phyloP scores from a whole-genome alignment of 2,329 filamentous ascomycete genomes.

The Alternaria gansuensis region DNA sequence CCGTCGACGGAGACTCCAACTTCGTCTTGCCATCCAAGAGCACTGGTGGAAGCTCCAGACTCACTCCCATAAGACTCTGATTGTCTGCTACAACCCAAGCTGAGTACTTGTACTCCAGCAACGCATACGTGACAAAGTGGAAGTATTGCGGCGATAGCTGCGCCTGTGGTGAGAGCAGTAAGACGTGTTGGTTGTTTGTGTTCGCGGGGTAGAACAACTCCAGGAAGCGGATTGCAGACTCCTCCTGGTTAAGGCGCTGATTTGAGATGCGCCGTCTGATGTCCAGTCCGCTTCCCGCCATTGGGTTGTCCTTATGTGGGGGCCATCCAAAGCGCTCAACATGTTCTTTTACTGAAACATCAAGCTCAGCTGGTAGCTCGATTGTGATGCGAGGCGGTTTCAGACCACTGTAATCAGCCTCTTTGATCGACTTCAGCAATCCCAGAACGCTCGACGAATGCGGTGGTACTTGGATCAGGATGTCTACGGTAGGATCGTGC shows the following conservation, averaged over 20 bases:
- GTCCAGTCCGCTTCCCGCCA: conserved; percentile 61
- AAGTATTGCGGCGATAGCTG: conserved; percentile 84
- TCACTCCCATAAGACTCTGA: conserved; percentile 75
- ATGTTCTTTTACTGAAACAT: conserved; percentile 70
- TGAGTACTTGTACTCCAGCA: conserved; percentile 82
- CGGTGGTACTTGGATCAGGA: conserved; percentile 79
- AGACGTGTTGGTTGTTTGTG: conserved; percentile 72
- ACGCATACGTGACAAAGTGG: conserved; percentile 81
- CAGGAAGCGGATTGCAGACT: conserved; percentile 77
- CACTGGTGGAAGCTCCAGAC: conserved; percentile 75
- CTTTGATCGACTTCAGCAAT: conserved; percentile 76
- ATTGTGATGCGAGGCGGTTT: conserved; percentile 79
- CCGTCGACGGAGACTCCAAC: conserved; percentile 60
- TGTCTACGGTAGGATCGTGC: conserved; percentile 80
- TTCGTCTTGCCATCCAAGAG: conserved; percentile 68
- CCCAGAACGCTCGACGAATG: conserved; percentile 78
- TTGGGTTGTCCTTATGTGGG: conserved; percentile 57
- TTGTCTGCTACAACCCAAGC: conserved; percentile 57
- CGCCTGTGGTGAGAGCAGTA: conserved; percentile 83
- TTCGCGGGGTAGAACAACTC: conserved; percentile 87
- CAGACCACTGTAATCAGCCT: conserved; percentile 78
- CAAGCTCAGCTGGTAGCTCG: conserved; percentile 77
- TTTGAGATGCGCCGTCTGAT: conserved; percentile 77
- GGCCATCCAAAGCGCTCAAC: conserved; percentile 73
- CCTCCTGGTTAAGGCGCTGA: conserved; percentile 68